A percentile compares a stretch with the other conserved stretches of the same genome.
phyloP scores from a whole-genome alignment of 352 stramenopile genomes.

The Pythium aristosporum region DNA sequence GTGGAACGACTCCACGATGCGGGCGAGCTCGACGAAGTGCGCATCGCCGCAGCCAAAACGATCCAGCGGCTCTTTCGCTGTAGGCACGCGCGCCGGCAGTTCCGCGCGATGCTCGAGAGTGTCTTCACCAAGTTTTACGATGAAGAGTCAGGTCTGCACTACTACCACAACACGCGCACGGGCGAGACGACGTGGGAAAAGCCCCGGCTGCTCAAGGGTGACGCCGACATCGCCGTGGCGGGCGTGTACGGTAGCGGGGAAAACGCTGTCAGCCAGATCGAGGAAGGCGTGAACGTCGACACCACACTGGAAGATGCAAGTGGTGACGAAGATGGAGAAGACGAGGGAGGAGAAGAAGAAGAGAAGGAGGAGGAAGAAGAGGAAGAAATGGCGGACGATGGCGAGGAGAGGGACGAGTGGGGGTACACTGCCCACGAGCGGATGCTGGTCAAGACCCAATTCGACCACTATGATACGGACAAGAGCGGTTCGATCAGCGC shows the following conservation, averaged over 20 bases:
- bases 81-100: constrained; percentile 40
- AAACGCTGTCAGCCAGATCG: constrained; percentile 1
- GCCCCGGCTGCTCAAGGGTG: constrained; percentile 42
- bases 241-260: constrained; percentile 10
- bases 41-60: constrained; percentile 27
- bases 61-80: constrained; percentile 69
- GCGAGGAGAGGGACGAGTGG: constrained; percentile 25
- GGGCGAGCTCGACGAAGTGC: constrained; percentile 22
- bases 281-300: constrained; percentile 6
- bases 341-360: constrained; percentile 20
- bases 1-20: constrained; percentile 24
- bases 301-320: constrained; percentile 26
- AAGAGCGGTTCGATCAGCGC: constrained; percentile 61
- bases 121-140: constrained; percentile 80
- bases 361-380: constrained; percentile 18
- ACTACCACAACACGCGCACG: constrained; percentile 74
- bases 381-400: constrained; percentile 14
- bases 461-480: constrained; percentile 62
- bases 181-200: constrained; percentile 78
- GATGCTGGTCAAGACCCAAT: constrained; percentile 45
- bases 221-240: constrained; percentile 50
- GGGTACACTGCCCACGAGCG: constrained; percentile 48
- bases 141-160: constrained; percentile 54
- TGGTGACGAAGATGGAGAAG: constrained; percentile 15
- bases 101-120: constrained; percentile 45